These are phyloP conservation scores for Claviceps cyperi DNA, from an alignment of 2,329 filamentous ascomycete species.

Conservation along the genomic window DNA sequence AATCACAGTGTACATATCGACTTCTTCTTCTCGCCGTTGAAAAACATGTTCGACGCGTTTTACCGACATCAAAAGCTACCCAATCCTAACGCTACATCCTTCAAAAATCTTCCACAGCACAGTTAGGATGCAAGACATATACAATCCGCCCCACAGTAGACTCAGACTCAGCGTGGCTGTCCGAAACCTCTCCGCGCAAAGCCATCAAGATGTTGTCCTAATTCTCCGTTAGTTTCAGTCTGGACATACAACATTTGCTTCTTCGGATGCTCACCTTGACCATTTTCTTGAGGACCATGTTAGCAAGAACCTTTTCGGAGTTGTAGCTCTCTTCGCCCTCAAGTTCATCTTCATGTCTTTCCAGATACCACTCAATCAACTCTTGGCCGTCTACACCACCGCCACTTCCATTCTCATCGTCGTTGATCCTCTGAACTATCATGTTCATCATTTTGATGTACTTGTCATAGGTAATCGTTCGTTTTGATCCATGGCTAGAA, in stretches of 20 bases:
- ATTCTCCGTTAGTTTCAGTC: conserved; percentile 19
- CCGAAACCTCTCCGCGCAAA: conserved; percentile 48
- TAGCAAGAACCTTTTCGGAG: conserved; percentile 55
- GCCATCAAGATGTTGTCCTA: conserved; percentile 82
- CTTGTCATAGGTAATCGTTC: conserved; percentile 89
- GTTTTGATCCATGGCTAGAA: conserved; percentile 39
- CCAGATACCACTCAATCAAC: conserved; percentile 78
- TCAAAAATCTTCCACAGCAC: conserved; percentile 55
- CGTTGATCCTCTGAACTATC: conserved; percentile 68
- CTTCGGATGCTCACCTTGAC: conserved; percentile 55
- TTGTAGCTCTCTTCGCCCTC: conserved; percentile 69
- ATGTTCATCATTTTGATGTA: conserved; percentile 83
- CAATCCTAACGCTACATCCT: background rate
- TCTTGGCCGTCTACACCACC: conserved; percentile 78
- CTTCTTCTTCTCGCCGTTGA: background rate
- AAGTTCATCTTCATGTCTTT: conserved; percentile 76
- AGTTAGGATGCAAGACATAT: conserved; percentile 92
- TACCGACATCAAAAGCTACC: background rate
- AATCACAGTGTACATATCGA: background rate
- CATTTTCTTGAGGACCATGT: conserved; percentile 88
- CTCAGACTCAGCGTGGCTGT: conserved; percentile 30
- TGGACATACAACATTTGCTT: background rate
- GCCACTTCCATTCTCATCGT: conserved; percentile 60
- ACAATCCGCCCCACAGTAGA: conserved; percentile 33
- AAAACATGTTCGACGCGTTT: background rate